These are phyloP conservation scores for Ophiocordyceps camponoti-leonardi DNA, from an alignment of 2,329 filamentous ascomycete genomes.

Conservation along the genomic window DNA sequence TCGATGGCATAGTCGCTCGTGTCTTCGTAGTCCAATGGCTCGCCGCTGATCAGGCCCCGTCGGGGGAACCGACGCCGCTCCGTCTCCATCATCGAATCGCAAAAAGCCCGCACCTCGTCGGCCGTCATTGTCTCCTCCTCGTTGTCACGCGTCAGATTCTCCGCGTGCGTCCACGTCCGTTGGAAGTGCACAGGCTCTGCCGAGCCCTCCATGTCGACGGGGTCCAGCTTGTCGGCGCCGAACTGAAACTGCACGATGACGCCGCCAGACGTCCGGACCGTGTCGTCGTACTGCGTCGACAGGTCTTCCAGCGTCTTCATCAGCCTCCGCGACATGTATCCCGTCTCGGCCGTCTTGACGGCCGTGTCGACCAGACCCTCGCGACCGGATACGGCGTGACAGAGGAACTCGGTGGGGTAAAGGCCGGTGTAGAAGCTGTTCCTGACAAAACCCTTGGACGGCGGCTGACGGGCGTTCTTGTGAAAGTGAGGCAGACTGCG, in stretches of 20 bases:
- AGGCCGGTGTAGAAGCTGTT: constrained; percentile 95
- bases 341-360: constrained; percentile 97
- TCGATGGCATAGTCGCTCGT: constrained; percentile 51
- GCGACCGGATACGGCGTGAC: constrained; percentile 99
- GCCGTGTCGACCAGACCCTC: constrained; percentile 99
- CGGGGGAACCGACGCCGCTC: constrained; percentile 49
- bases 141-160: constrained; percentile 83
- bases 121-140: constrained; percentile 58
- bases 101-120: constrained; percentile 52
- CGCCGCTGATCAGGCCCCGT: constrained; percentile 38
- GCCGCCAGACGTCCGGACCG: constrained; percentile 88
- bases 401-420: constrained; percentile 94
- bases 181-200: constrained; percentile 65
- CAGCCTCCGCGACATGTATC: constrained; percentile 95
- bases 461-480: constrained; percentile 96
- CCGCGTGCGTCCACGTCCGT: constrained; percentile 58
- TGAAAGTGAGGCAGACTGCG: constrained; percentile 93
- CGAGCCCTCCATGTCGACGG: constrained; percentile 75
- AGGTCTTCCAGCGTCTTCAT: constrained; percentile 97
- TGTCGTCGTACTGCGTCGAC: constrained; percentile 94
- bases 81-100: constrained; percentile 46
- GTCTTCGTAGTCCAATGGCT: constrained; percentile 52
- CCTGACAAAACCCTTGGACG: constrained; percentile 93
- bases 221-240: constrained; percentile 91
- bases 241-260: constrained; percentile 97